Base-by-base conservation (phyloP, 169 alveolate genomes). In the Eimeria necatrix region DNA sequence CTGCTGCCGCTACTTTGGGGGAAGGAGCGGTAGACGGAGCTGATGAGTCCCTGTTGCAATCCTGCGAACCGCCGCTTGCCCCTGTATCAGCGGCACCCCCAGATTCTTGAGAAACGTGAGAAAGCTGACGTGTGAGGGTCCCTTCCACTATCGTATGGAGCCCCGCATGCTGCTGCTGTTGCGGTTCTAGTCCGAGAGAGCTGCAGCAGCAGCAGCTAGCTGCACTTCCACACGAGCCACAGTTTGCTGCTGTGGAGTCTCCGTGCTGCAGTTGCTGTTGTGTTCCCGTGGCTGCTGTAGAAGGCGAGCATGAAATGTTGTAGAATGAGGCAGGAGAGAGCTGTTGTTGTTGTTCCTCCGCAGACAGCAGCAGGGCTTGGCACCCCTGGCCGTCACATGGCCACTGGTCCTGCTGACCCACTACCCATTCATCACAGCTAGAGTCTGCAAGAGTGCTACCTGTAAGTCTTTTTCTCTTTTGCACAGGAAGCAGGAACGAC, bases 251-350 rank as follows among this genome's bases (percentile, higher is more conserved):
- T 59, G 73, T 24, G 14, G 90, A 53, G 20, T 41, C 52, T 48
- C 90, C 74, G 90, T 81, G 90, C 22, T 81, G 90, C 90, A 52
- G 74, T 74, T 52, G 90, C 24, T 81, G 90, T 51, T 81, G 90
- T 22, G 74, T 4, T 51, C 32, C 60, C 18, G 88, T 48, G 3
- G 88, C 9, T 16, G 71, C 88, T 18, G 90, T 81, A 51, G 73
- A 9, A 52, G 90, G 90, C 20, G 90, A 81, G 12, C 74, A 81
- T 14, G 90, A 81, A 53, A 81, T 51, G 59, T 81, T 71, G 22
- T 81, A 81, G 73, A 22, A 81, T 3, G 90, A 81, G 26, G 90
- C 73, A 5, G 90, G 90, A n/a, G 90, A 81, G 53, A 81, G 90
- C 16, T 81, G 90, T 24, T 68, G 78, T n/a, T 68, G 78, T 24